Evolutionary conservation across 2,329 filamentous ascomycete species (phyloP), one percentile per base, ranked within the genome.

Genomic region (Chaetothyriales sp.): DNA sequence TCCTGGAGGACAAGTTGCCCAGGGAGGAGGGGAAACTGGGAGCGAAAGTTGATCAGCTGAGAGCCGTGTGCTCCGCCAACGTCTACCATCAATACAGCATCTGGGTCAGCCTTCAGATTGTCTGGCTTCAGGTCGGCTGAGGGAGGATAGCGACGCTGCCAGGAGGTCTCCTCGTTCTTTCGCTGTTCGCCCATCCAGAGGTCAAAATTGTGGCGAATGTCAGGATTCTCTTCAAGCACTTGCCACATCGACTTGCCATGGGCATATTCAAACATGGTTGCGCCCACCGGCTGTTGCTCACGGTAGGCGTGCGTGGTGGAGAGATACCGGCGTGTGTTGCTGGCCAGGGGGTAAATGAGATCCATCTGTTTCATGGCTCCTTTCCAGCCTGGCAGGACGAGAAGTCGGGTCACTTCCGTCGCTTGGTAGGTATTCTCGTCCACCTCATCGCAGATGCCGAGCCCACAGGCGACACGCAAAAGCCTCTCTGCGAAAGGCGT

Each of bases 1-100:
- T 73, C 71, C 51, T 73, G 66, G 1, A 73, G 55, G 18, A 61
- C 50, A 18, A 58, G 48, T 2, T 51, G 47, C 5, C 53, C 55
- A 7, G 43, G 20, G 7, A 58, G n/a, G 8, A 53, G 18, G 0
- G 59, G 54, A 18, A 52, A 54, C 20, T 49, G 43, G 46, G 53
- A 32, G 26, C 51, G 52, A 26, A 60, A 53, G n/a, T 55, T 52
- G 15, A 54, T 47, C 7, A 60, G 51, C 28, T 59, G 56, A 7
- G 62, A 57, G 18, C 60, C 60, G 45, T 57, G 50, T 28, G 58
- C 57, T 15, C 60, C 59, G 19, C 59, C 60, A 36, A 62, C 43
- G 25, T 62, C 60, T 10, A 62, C 60, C 2, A 68, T 51, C 1
- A 65, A 56, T 6, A 64, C 61, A 22, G 57, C 59, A 0, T 61